These are phyloP conservation scores for Saccharomyces pastorianus DNA, from an alignment of 1,139 yeast genomes.

Conservation along the genomic window DNA sequence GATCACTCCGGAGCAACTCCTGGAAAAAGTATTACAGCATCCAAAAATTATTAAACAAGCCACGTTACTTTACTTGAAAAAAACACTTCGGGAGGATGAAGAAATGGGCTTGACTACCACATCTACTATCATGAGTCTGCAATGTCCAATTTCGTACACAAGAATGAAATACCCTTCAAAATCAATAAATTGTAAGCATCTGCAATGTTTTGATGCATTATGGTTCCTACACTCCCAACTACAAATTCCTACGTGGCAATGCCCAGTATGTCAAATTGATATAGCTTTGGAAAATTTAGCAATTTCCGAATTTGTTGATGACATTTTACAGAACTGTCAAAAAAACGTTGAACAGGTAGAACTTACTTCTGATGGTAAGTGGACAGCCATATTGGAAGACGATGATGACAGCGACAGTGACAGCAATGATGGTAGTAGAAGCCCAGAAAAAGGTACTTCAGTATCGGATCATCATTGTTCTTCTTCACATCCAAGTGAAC, in stretches of 20 bases:
- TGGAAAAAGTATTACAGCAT: slow-evolving; percentile 30
- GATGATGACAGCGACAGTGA: slow-evolving; percentile 11
- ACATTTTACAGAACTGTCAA: slow-evolving; percentile 40
- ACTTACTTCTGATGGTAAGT: slow-evolving; percentile 50
- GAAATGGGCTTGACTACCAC: slow-evolving; percentile 54
- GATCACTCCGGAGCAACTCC: slow-evolving; percentile 36
- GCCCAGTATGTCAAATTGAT: slow-evolving; percentile 52
- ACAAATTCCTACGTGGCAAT: slow-evolving; percentile 57
- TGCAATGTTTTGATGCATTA: slow-evolving; percentile 65
- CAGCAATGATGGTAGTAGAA: slow-evolving; percentile 6
- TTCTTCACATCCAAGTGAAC: slow-evolving; percentile 12
- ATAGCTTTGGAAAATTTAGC: slow-evolving; percentile 46
- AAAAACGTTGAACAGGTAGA: slow-evolving; percentile 48
- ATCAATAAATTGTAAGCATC: slow-evolving; percentile 52
- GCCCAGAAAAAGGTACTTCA: not conserved
- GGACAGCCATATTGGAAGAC: slow-evolving; percentile 39
- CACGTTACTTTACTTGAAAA: slow-evolving; percentile 38
- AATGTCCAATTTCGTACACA: slow-evolving; percentile 59
- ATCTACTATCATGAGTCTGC: slow-evolving; percentile 47
- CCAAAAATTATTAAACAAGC: slow-evolving; percentile 44
- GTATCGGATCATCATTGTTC: not conserved
- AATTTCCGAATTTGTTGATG: slow-evolving; percentile 51
- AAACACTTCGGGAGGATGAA: slow-evolving; percentile 36
- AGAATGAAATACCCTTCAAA: slow-evolving; percentile 54
- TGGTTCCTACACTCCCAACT: slow-evolving; percentile 53